phyloP scores from a whole-genome alignment of 2,329 filamentous ascomycete species.

The Apiospora rasikravindrae region DNA sequence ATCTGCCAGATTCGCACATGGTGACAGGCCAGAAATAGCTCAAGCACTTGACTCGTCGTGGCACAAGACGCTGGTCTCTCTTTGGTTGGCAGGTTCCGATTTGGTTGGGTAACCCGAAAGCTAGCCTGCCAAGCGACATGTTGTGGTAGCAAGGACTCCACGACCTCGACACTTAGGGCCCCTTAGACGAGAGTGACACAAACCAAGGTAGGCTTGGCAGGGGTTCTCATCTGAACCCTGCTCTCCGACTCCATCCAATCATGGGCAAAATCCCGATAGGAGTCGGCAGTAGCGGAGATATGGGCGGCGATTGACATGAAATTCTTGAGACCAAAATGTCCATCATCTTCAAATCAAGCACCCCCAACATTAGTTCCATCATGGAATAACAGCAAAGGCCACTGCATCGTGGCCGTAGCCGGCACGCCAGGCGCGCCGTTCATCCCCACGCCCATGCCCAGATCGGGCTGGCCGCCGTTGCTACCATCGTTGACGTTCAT shows the following conservation, averaged over 20 bases:
- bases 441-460: slow-evolving; percentile 30
- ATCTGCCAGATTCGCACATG: background rate
- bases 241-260: background rate
- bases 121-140: background rate
- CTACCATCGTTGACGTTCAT: slow-evolving; percentile 30
- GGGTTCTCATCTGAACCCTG: background rate
- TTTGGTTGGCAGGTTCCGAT: background rate
- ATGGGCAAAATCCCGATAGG: background rate
- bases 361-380: slow-evolving; percentile 34
- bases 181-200: background rate
- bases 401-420: slow-evolving; percentile 35
- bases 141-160: background rate
- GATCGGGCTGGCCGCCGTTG: slow-evolving; percentile 23
- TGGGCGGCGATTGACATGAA: background rate
- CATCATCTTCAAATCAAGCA: background rate
- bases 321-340: background rate
- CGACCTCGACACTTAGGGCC: background rate
- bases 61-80: background rate
- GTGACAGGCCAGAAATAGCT: background rate
- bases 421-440: slow-evolving; percentile 17
- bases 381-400: slow-evolving; percentile 39
- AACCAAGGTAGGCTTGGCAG: background rate
- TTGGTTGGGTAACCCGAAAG: background rate
- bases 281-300: background rate
- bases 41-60: background rate